These are phyloP conservation scores for Diplocarpon rosae DNA, from an alignment of 2,329 filamentous ascomycete genomes.

Conservation along the genomic window DNA sequence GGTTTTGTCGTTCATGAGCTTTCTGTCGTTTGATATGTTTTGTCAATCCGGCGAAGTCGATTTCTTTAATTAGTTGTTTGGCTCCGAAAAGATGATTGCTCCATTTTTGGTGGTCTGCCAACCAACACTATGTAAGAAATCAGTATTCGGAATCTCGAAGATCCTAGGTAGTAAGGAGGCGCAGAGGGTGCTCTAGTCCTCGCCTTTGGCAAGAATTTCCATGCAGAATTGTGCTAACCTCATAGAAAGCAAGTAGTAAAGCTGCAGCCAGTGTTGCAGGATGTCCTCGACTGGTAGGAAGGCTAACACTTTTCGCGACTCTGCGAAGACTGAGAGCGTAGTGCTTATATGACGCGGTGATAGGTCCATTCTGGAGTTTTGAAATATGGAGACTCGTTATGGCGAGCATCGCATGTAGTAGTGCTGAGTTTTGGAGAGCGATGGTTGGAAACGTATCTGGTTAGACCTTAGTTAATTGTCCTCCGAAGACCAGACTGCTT, in stretches of 20 bases:
- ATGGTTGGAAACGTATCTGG: conserved; percentile 71
- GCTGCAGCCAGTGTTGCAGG: conserved; percentile 81
- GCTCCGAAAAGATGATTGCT: conserved; percentile 83
- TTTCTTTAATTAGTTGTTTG: conserved; percentile 69
- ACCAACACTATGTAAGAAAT: conserved; percentile 49
- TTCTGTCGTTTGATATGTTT: conserved; percentile 56
- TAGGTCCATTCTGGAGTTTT: conserved; percentile 61
- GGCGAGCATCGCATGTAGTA: conserved; percentile 85
- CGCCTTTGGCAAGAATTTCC: no score
- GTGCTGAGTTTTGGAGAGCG: conserved; percentile 71
- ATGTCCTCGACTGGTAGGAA: conserved; percentile 56
- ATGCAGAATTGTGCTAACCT: conserved; percentile 28
- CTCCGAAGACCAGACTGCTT: conserved; percentile 23
- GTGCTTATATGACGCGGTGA: conserved; percentile 78
- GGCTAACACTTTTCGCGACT: conserved; percentile 64
- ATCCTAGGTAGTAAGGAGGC: no score
- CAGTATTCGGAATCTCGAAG: no score
- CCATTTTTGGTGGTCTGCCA: conserved; percentile 91
- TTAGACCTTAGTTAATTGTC: not conserved
- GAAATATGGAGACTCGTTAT: conserved; percentile 81
- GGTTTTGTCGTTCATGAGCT: conserved; percentile 26
- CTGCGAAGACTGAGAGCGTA: conserved; percentile 78
- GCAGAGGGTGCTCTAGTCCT: no score
- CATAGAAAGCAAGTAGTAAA: conserved; percentile 78
- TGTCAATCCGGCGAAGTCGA: conserved; percentile 66